Conservation (phyloP, 1,284 basidiomycete genomes). For the Melampsora occidentalis region DNA sequence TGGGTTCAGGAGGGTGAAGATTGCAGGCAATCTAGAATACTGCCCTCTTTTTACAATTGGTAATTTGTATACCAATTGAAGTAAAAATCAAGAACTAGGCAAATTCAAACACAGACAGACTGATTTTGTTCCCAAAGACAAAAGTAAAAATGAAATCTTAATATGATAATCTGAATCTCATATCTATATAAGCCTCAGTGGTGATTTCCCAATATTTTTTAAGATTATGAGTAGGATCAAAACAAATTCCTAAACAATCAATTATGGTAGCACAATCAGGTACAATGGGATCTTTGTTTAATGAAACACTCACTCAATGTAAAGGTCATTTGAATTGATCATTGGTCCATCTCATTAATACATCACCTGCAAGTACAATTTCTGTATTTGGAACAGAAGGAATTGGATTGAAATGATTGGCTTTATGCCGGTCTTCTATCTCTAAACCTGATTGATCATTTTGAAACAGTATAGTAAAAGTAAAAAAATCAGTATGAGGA, state of each 20-base stretch:
- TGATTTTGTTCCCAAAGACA: no score
- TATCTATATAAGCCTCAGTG: constrained; percentile 49
- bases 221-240: constrained; percentile 45
- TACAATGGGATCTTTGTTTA: constrained; percentile 53
- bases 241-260: constrained; percentile 47
- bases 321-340: constrained; percentile 63
- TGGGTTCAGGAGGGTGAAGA: no score
- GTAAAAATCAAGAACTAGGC: no score
- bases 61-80: no score
- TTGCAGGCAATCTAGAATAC: no score
- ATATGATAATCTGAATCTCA: constrained; percentile 22
- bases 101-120: no score
- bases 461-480: constrained; percentile 63
- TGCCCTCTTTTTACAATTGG: no score
- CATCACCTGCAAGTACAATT: constrained; percentile 64
- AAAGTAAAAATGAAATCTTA: no score
- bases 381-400: constrained; percentile 60
- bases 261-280: constrained; percentile 58
- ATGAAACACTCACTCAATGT: constrained; percentile 63
- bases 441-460: constrained; percentile 64
- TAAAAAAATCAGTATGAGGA: constrained; percentile 64
- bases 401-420: constrained; percentile 59
- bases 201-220: constrained; percentile 59
- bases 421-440: constrained; percentile 60
- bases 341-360: constrained; percentile 65